Evolutionary conservation across 306 rosid genomes (phyloP).

Genomic region (Quercus variabilis): DNA sequence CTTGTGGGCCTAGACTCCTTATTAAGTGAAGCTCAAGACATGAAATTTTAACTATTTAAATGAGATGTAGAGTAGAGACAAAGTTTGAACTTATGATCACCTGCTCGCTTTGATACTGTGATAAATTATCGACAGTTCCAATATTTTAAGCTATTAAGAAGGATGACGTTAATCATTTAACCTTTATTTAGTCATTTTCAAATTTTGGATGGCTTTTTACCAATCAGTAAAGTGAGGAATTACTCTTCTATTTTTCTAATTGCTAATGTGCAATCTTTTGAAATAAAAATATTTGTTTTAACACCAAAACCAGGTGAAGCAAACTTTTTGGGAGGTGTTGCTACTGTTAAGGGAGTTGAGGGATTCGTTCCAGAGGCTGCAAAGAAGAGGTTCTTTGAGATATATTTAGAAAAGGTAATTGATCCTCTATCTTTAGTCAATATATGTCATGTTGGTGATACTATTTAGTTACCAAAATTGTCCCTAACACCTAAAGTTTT

Average conservation of each 20-base stretch:
- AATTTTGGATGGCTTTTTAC: not conserved
- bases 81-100: too few relatives aligned
- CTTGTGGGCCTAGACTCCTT: too few relatives aligned
- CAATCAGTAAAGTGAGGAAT: not conserved
- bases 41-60: too few relatives aligned
- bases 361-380: constrained; percentile 75
- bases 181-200: not conserved
- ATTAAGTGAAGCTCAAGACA: too few relatives aligned
- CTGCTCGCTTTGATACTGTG: too few relatives aligned
- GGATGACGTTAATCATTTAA: too few relatives aligned
- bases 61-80: too few relatives aligned
- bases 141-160: too few relatives aligned
- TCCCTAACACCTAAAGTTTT: constrained; percentile 12
- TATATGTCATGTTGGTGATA: not conserved
- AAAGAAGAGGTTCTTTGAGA: constrained; percentile 85
- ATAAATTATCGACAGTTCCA: too few relatives aligned
- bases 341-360: constrained; percentile 73
- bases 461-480: not conserved
- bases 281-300: constrained; percentile 1
- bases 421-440: not conserved
- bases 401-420: constrained; percentile 81
- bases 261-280: not conserved
- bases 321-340: constrained; percentile 95
- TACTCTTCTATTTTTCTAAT: not conserved
- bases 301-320: constrained; percentile 71